These are phyloP conservation scores for Diplodia sapinea DNA, from an alignment of 2,329 filamentous ascomycete genomes.

Conservation along the genomic window DNA sequence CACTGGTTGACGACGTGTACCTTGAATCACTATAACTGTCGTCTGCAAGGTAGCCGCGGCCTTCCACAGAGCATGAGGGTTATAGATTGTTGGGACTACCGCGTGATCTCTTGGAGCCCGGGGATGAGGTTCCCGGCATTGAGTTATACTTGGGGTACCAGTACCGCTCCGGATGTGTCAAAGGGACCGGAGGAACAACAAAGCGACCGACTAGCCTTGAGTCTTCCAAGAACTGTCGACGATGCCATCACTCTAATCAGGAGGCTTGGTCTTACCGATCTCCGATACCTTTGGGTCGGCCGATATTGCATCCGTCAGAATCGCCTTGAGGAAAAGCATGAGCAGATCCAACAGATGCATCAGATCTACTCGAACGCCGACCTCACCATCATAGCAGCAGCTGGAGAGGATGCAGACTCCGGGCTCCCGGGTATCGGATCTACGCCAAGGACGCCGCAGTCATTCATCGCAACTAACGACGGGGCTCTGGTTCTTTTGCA, in stretches of 20 bases:
- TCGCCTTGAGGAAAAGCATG: neutral
- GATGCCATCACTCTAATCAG: slow-evolving; percentile 34
- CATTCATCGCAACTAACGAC: neutral
- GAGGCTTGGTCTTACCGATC: slow-evolving; percentile 16
- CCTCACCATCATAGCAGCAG: neutral
- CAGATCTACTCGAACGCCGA: slow-evolving; percentile 1
- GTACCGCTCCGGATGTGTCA: neutral
- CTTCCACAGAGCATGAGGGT: slow-evolving; percentile 1
- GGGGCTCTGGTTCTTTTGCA: neutral
- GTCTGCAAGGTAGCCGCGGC: neutral
- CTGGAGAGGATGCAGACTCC: neutral
- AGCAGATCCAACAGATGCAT: slow-evolving; percentile 11
- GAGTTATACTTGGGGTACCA: slow-evolving; percentile 7
- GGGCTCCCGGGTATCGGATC: neutral
- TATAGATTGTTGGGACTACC: neutral
- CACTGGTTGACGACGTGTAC: too few relatives aligned
- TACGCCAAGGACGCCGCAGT: neutral
- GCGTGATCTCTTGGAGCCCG: neutral
- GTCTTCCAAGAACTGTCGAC: slow-evolving; percentile 23
- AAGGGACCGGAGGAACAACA: too few relatives aligned
- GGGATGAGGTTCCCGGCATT: neutral
- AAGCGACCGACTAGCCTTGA: too few relatives aligned
- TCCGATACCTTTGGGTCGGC: slow-evolving; percentile 17
- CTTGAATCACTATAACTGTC: neutral
- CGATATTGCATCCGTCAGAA: slow-evolving; percentile 2